Percentiles rank a stretch among this genome's conserved stretches.
These are phyloP conservation scores for Eucommia ulmoides DNA, from an alignment of 257 asterid species.

Conservation along the genomic window DNA sequence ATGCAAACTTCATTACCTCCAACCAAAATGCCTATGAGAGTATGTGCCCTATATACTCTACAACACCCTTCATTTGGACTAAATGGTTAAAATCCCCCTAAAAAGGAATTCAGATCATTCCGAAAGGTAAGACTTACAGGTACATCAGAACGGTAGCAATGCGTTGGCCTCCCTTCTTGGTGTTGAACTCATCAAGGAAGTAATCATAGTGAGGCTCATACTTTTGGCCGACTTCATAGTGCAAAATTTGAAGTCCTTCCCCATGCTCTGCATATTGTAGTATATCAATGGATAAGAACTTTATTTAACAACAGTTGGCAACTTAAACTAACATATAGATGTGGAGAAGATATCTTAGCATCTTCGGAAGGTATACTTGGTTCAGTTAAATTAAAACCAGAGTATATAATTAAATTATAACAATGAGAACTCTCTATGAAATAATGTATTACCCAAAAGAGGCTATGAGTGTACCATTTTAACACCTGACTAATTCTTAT, in stretches of 20 bases:
- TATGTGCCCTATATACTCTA: no score
- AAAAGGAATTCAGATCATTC: no score
- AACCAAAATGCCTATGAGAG: no score
- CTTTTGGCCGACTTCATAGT: constrained; percentile 94
- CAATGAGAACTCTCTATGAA: no score
- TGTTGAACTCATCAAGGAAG: constrained; percentile 73
- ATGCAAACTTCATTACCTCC: no score
- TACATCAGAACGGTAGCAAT: constrained; percentile 94
- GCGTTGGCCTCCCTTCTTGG: constrained; percentile 92
- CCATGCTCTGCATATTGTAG: constrained; percentile 62
- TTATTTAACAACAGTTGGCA: background rate
- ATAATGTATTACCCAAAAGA: no score
- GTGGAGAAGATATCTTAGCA: background rate
- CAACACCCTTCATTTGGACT: no score
- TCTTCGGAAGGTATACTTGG: background rate
- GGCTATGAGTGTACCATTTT: no score
- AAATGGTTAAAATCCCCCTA: no score
- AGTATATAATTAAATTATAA: no score
- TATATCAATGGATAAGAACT: background rate
- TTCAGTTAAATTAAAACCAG: no score
- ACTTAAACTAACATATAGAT: background rate
- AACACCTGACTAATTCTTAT: no score
- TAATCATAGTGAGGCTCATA: constrained; percentile 95
- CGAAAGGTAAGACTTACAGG: constrained; percentile 67
- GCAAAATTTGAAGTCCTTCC: constrained; percentile 92